Evolutionary conservation across 2,329 filamentous ascomycete genomes (phyloP), one percentile per base, ranked within the genome.

Genomic region (Colletotrichum cereale): DNA sequence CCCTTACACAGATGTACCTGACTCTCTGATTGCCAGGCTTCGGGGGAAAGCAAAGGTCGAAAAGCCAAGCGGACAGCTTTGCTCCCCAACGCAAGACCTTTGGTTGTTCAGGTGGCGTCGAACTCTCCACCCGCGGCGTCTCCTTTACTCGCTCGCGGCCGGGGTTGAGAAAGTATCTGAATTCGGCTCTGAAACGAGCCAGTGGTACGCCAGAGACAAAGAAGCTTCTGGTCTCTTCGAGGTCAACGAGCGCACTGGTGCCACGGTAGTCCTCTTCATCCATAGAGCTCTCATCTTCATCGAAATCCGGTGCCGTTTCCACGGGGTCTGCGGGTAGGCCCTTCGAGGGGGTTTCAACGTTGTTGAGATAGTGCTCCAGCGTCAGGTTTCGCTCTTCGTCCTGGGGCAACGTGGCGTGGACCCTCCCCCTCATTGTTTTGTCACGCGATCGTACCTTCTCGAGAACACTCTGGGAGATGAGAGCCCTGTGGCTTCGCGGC

Each of bases 191-290:
- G 16, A 66, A 44, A 1, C 11, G 12, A 0, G 10, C 14, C 0
- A 66, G 14, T 2, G 55, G 36, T 1, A 0, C 1, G 34, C 55
- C 64, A 36, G 64, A 66, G 2, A 29, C 10, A 3, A 66, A 61
- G 18, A 40, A 66, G 36, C 47, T 61, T 29, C 2, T 66, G 0
- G 55, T 14, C 8, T 61, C 26, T 0, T 61, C 26, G 21, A 66
- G 64, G 44, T 53, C 44, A 21, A 36, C 14, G 2, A 61, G 56
- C 0, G 7, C 1, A 1, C 14, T 0, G 1, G 8, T 42, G n/a
- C 14, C 0, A 3, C 42, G 11, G 4, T n/a, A 18, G 31, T 61
- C 44, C n/a, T 66, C 53, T 14, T 21, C 34, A 6, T 31, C 53
- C 10, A 36, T 11, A 8, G 50, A 48, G 48, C 34, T 34, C n/a